Evolutionary conservation across 495 filamentous ascomycete genomes (phyloP), one percentile per base, ranked within the genome.

Genomic region (Paragyromitra xinjiangensis): DNA sequence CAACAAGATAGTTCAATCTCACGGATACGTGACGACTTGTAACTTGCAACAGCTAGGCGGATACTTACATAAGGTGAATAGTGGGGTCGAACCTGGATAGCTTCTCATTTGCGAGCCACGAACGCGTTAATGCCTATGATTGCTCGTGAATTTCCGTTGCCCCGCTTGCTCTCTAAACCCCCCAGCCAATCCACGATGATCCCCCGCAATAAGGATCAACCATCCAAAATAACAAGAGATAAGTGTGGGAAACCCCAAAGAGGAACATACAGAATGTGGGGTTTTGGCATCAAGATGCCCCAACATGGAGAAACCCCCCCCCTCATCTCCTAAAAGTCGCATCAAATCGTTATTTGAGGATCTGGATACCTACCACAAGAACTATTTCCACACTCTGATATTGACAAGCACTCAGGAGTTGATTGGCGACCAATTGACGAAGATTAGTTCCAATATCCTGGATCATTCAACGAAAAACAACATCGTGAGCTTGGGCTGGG

Each of bases 11-110:
- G 12, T 40, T 64, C n/a, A 64, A 59, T 65, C 24, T 16, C 39
- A 40, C 37, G n/a, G 51, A 71, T 76, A 76, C 73, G 73, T 76
- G 73, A 75, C 73, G 58, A n/a, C 48, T 76, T 76, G 39, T 76
- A 64, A 76, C 59, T 73, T 73, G 73, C 37, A 75, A 44, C 42
- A 71, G 39, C 66, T 26, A 5, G 37, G 59, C 29, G 61, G 61
- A 14, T 76, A 71, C 50, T 58, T 61, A 73, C 59, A 72, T 24
- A 51, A 58, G 39, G 58, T 64, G 16, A 7, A 65, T 59, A 26
- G 37, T 71, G 69, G 58, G 56, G 37, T 71, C 22, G 24, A 29
- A 58, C 26, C 7, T 39, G 58, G 69, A 64, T 29, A 42, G 12
- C 51, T 16, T 26, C 34, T 37, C 34, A 65, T 72, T 65, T 19